phyloP scores from a whole-genome alignment of 2,329 filamentous ascomycete genomes.

The Diplodia seriata region DNA sequence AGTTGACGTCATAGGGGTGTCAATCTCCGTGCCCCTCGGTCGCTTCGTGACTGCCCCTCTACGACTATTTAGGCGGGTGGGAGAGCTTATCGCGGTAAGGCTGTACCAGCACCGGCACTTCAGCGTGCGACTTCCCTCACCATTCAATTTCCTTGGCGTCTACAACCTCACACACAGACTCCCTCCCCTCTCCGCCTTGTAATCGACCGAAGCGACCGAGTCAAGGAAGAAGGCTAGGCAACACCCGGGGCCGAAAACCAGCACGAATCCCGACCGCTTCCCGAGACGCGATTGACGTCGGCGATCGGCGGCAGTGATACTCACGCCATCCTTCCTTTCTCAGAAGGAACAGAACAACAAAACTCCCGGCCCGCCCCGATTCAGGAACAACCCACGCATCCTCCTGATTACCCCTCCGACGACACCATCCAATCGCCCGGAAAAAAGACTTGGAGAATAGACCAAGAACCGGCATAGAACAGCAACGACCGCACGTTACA shows the following conservation, averaged over 20 bases:
- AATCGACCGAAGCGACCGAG: not conserved
- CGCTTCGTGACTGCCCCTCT: not conserved
- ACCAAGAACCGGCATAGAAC: not conserved
- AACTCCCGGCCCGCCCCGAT: not conserved
- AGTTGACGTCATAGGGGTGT: slow-evolving; percentile 1
- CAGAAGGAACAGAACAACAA: not conserved
- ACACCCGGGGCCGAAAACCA: not conserved
- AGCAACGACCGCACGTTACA: not conserved
- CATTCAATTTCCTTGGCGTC: too few species aligned
- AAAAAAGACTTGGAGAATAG: not conserved
- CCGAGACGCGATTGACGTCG: not conserved
- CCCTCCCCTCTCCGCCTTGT: not conserved
- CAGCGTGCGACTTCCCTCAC: too few species aligned
- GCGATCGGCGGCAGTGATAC: not conserved
- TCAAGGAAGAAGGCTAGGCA: not conserved
- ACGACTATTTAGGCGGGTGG: not conserved
- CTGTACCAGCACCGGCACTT: not conserved
- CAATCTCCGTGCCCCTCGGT: not conserved
- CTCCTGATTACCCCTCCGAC: not conserved
- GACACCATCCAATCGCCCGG: too few species aligned
- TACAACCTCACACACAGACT: not conserved
- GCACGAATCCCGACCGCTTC: not conserved
- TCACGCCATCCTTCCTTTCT: slow-evolving; percentile 1
- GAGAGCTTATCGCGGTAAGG: not conserved
- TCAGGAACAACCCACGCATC: not conserved